Evolutionary conservation across 2,329 filamentous ascomycete genomes (phyloP).

Genomic region (Aspergillaceae sp.): DNA sequence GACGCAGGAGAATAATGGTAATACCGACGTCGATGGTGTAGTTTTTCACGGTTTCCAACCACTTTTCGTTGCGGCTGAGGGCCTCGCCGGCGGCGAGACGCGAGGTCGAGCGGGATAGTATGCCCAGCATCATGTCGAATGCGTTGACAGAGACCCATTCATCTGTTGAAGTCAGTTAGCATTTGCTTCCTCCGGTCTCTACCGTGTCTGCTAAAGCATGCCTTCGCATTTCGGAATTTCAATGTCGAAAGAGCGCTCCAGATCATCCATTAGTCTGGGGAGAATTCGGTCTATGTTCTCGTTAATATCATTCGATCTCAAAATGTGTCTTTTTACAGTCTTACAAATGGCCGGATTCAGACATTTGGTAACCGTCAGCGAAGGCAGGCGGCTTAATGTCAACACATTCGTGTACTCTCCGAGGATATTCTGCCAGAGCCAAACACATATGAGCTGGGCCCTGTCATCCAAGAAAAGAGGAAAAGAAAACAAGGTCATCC

Average conservation of each 20-base stretch:
- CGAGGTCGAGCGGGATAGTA: constrained; percentile 33
- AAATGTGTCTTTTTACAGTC: background rate
- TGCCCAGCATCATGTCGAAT: constrained; percentile 19
- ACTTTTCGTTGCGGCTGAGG: constrained; percentile 30
- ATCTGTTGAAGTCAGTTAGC: constrained; percentile 5
- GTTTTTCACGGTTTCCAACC: constrained; percentile 25
- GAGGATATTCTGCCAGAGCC: constrained; percentile 16
- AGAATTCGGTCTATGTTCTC: constrained; percentile 13
- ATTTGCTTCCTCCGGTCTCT: background rate
- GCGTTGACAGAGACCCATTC: constrained; percentile 16
- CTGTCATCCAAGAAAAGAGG: background rate
- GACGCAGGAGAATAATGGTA: constrained; percentile 24
- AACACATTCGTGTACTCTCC: constrained; percentile 21
- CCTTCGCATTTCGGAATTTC: constrained; percentile 18
- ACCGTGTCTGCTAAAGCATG: constrained; percentile 1
- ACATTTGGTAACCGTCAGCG: constrained; percentile 15
- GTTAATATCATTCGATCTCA: background rate
- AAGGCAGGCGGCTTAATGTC: constrained; percentile 16
- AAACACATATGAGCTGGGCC: background rate
- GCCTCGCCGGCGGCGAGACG: constrained; percentile 33
- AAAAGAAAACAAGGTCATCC: background rate
- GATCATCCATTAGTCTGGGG: constrained; percentile 18
- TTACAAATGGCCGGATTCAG: constrained; percentile 19
- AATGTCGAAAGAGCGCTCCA: constrained; percentile 15
- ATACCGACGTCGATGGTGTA: constrained; percentile 30